Base-by-base conservation (phyloP, 306 rosid species). In the Ziziphus jujuba region DNA sequence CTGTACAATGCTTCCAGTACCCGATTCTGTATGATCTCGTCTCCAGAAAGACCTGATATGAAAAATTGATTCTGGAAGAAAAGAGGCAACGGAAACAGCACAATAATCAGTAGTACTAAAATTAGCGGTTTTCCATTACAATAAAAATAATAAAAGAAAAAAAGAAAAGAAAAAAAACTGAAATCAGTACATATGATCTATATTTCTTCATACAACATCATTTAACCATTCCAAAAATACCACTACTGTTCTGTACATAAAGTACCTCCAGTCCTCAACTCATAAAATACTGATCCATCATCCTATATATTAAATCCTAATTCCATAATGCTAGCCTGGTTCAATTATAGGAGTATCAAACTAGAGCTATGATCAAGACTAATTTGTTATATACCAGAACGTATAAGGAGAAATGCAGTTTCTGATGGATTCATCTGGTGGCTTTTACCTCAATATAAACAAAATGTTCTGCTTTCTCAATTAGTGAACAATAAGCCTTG, bases 21-120 rank as follows among this genome's bases (percentile, higher is more conserved):
- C 3, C 83, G 86, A 22, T 82, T 82, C 14, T 78, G 83, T 55
- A 82, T 70, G 23, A 69, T 63, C 36, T 78, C 83, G 60, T 82
- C 86, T 56, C 75, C 78, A 21, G 80, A 56, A 52, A 82, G 72
- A 19, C 86, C 86, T 48, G 86, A 82, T 67, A 78, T 82, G 51
- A 82, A 78, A 55, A 82, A 82, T 70, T 82, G 86, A 76, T 82
- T 82, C 86, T 82, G 79, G 40, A 79, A 69, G 64, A 68, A 59
- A 66, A 50, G 23, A 48, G 31, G 69, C 43, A 47, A 21, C n/a
- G 9, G 16, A 67, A 25, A 55, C n/a, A 54, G 65, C 28, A 23
- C 21, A 34, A 28, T 36, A 19, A 48, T 61, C 58, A 67, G 12
- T 17, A 31, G 17, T 48, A 48, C 25, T 16, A 19, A 24, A 67